A percentile compares a stretch with the other conserved stretches of the same genome.
Conservation (phyloP, 139 green algal species). For the Tetraselmis striata region DNA sequence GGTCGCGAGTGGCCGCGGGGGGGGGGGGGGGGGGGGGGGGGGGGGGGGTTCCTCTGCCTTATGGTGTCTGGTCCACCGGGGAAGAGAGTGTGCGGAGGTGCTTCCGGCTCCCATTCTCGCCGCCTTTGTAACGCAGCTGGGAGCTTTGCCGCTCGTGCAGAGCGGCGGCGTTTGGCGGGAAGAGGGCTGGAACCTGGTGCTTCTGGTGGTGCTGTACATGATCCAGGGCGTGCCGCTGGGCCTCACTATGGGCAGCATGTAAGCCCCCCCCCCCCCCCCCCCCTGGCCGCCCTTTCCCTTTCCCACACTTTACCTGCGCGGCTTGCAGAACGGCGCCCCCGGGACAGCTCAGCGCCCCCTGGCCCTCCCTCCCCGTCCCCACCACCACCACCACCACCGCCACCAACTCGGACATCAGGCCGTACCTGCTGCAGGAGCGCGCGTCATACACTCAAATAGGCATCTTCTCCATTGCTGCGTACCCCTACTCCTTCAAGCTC, state of each 20-base stretch:
- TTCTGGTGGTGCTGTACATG: constrained; percentile 81
- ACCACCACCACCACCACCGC: no score
- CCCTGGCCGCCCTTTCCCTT: neutral
- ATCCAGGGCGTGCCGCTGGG: constrained; percentile 84
- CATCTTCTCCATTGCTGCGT: constrained; percentile 75
- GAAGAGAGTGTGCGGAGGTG: no score
- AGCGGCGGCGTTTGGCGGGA: neutral
- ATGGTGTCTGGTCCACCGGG: no score
- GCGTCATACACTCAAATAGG: constrained; percentile 75
- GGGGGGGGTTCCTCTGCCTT: no score
- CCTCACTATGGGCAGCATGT: constrained; percentile 77
- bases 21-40: no score
- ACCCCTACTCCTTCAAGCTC: constrained; percentile 92
- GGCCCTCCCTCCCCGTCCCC: no score
- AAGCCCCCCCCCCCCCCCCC: constrained; percentile 16
- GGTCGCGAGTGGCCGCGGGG: no score
- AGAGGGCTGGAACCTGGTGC: constrained; percentile 53
- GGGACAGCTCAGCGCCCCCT: no score
- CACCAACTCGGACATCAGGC: no score
- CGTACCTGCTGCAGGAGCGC: constrained; percentile 75
- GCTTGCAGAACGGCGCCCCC: neutral
- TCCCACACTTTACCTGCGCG: neutral
- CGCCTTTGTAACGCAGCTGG: no score
- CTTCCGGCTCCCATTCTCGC: no score
- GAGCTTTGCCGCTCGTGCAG: no score